Conservation (phyloP, 1,284 basidiomycete species). For the Abortiporus biennis region DNA sequence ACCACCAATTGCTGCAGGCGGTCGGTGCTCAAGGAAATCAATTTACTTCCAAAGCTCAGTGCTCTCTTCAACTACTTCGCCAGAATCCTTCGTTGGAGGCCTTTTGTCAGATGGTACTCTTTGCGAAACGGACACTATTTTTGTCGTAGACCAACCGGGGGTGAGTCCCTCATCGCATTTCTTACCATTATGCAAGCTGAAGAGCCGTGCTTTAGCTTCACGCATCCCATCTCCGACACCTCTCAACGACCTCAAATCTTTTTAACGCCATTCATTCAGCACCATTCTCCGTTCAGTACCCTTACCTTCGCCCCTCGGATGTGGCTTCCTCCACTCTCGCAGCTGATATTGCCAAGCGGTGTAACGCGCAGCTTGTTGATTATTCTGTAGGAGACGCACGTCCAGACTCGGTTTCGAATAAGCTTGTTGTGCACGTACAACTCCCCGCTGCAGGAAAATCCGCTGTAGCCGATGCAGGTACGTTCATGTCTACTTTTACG, state of each 20-base stretch:
- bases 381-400: background rate
- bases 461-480: conserved; percentile 48
- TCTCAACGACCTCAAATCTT: conserved; percentile 46
- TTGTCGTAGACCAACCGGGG: conserved; percentile 63
- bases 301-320: conserved; percentile 52
- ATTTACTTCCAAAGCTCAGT: background rate
- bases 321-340: conserved; percentile 29
- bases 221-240: conserved; percentile 59
- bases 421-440: conserved; percentile 51
- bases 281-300: conserved; percentile 51
- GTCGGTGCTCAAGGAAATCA: too few relatives aligned
- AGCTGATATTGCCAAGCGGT: conserved; percentile 40
- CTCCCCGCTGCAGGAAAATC: conserved; percentile 45
- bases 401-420: conserved; percentile 24
- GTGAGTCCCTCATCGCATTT: conserved; percentile 34
- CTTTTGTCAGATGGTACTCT: conserved; percentile 36
- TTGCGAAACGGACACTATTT: conserved; percentile 58
- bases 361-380: conserved; percentile 31
- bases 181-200: conserved; percentile 1
- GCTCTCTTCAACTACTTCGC: background rate
- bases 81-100: background rate
- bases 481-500: conserved; percentile 18
- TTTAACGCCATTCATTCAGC: conserved; percentile 39
- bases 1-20: too few relatives aligned
- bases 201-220: conserved; percentile 43